Base-by-base conservation (phyloP, 768 basidiomycete species). In the Leucocoprinus leucothites region DNA sequence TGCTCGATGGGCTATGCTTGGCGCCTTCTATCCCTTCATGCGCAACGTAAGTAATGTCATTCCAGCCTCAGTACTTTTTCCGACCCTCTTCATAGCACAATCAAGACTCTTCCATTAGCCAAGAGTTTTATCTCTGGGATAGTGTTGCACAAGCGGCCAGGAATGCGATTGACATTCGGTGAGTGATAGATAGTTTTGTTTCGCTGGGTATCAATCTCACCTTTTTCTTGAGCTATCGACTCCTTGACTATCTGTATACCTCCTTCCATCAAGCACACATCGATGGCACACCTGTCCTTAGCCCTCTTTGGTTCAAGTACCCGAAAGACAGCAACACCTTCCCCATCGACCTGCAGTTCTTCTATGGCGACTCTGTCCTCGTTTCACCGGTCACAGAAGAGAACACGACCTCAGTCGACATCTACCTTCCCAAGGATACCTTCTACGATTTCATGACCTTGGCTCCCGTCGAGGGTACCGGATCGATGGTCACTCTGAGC, bases 11-110 rank as follows among this genome's bases (percentile, higher is more conserved):
- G 87, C 85, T 13, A 86, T 77, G 73, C 73, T 91, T 2, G 86
- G 86, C 1, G 88, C 85, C 0, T 91, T 90, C 69, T 83, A 84
- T 65, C 87, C 89, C 0, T 91, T 91, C 74, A 88, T 84, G 82
- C 74, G 89, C 8, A 87, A 91, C 63, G 84, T 85, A 54, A 66
- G 82, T 67, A 0, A 24, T 5, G 13, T 35, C 41, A 18, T 43
- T 46, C 21, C 43, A 25, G 9, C 22, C 40, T 4, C 18, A 31
- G 3, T 9, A 5, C 9, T 1, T 53, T 6, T 42, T 40, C 16
- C 43, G 22, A 24, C 24, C 1, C 18, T 28, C 2, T 49, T 13
- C 28, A 13, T 46, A 85, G 82, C 84, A 86, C 62, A 85, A 86
- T 54, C 58, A 57, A 1, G 80, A 83, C 59, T 74, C 66, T 1